Conservation (phyloP, 1,284 basidiomycete genomes). For the Moesziomyces globuligerus region DNA sequence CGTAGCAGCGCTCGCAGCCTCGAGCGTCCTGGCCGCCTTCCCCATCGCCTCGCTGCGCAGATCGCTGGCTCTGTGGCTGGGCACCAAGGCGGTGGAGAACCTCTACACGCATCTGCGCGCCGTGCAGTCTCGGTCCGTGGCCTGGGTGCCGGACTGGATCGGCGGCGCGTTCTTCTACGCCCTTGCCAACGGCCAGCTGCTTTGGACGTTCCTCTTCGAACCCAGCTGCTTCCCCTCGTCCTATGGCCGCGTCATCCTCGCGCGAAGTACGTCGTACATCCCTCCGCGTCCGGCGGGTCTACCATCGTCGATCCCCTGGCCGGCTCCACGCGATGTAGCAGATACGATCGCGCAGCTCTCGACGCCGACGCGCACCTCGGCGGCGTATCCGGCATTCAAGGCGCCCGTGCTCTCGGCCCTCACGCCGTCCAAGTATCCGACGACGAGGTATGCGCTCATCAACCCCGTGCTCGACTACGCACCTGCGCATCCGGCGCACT, state of each 20-base stretch:
- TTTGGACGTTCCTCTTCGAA: conserved; percentile 60
- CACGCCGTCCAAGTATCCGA: conserved; percentile 49
- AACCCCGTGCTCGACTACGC: conserved; percentile 60
- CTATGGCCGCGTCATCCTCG: conserved; percentile 48
- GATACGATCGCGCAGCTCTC: conserved; percentile 53
- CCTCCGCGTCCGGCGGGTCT: conserved; percentile 53
- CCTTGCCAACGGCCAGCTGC: conserved; percentile 56
- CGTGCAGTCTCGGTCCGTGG: conserved; percentile 17
- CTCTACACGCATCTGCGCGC: conserved; percentile 34
- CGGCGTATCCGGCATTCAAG: conserved; percentile 56
- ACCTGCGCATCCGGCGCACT: conserved; percentile 59
- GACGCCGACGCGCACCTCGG: conserved; percentile 36
- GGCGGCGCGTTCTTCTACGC: conserved; percentile 56
- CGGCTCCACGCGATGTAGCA: conserved; percentile 40
- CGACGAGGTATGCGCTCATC: conserved; percentile 44
- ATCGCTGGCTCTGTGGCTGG: conserved; percentile 39
- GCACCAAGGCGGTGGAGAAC: conserved; percentile 44
- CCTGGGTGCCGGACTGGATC: conserved; percentile 56
- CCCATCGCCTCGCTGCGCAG: conserved; percentile 32
- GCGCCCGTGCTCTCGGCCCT: conserved; percentile 58
- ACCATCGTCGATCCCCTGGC: conserved; percentile 53
- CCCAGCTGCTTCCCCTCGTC: conserved; percentile 48
- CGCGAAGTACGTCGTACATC: conserved; percentile 54
- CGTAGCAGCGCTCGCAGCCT: conserved; percentile 22
- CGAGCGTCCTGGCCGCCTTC: conserved; percentile 30